Evolutionary conservation across 352 stramenopile genomes (phyloP).

Genomic region (Pythium sp.): DNA sequence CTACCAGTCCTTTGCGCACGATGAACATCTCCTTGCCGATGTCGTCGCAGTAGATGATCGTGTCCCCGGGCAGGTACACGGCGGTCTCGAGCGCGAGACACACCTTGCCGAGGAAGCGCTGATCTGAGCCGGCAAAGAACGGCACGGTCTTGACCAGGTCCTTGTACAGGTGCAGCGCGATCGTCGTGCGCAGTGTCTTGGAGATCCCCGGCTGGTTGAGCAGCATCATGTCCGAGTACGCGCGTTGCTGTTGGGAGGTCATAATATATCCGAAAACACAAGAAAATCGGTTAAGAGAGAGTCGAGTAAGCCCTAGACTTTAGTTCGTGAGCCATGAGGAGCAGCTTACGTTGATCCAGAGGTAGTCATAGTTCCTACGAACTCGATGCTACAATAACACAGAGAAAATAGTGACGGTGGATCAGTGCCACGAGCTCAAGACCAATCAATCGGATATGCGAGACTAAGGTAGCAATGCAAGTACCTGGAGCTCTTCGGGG

Average conservation of each 20-base stretch:
- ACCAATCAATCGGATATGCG: background rate
- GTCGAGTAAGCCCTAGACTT: no score
- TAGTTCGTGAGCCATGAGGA: background rate
- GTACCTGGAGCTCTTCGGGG: conserved; percentile 57
- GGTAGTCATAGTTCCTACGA: conserved; percentile 79
- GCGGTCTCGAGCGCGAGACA: conserved; percentile 75
- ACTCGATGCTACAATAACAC: conserved; percentile 46
- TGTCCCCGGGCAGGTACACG: conserved; percentile 74
- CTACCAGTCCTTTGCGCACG: conserved; percentile 77
- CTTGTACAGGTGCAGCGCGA: conserved; percentile 79
- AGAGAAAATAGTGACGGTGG: background rate
- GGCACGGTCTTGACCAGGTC: conserved; percentile 75
- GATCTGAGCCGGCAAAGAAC: conserved; percentile 76
- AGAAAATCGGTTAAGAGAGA: no score
- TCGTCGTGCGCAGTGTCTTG: conserved; percentile 70
- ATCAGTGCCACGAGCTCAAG: background rate
- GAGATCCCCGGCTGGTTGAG: conserved; percentile 77
- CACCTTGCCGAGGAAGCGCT: conserved; percentile 72
- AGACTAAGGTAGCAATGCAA: background rate
- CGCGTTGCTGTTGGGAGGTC: conserved; percentile 48
- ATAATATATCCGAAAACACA: no score
- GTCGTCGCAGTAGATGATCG: conserved; percentile 79
- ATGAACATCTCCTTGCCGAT: conserved; percentile 89
- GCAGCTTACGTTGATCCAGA: conserved; percentile 73
- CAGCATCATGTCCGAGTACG: conserved; percentile 85